Conservation (phyloP, 441 rosid species). For the Breynia disticha region DNA sequence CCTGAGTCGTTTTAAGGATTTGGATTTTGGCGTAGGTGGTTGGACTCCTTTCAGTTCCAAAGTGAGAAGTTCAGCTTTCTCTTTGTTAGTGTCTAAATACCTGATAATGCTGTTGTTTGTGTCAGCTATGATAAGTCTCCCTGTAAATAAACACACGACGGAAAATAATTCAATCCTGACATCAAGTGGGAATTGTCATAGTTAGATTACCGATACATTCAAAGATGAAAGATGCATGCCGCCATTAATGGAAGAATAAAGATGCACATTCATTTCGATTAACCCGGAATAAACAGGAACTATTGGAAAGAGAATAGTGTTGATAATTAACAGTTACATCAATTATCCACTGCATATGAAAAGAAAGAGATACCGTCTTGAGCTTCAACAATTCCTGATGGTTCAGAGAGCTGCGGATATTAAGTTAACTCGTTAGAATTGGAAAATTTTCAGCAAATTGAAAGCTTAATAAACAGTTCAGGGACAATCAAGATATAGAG, state of each 20-base stretch:
- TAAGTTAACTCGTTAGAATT: conserved; percentile 12
- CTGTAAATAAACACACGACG: conserved; percentile 27
- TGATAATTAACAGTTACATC: neutral
- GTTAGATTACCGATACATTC: neutral
- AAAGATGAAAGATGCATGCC: neutral
- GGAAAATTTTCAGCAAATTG: conserved; percentile 10
- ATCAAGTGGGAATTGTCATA: neutral
- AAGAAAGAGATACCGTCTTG: conserved; percentile 49
- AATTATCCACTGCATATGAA: conserved; percentile 7
- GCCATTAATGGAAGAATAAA: neutral
- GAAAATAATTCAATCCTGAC: neutral
- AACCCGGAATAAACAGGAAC: too few relatives aligned
- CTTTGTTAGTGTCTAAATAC: conserved; percentile 55
- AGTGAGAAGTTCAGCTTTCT: conserved; percentile 49
- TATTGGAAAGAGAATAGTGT: neutral
- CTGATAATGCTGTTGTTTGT: conserved; percentile 82
- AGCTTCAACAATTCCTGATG: conserved; percentile 73
- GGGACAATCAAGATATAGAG: neutral
- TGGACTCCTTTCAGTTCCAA: conserved; percentile 82
- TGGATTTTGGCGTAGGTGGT: conserved; percentile 59
- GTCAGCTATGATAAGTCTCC: conserved; percentile 76
- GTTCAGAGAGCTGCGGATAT: conserved; percentile 79
- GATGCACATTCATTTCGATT: neutral
- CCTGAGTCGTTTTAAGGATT: conserved; percentile 62
- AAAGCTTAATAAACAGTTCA: neutral